Conservation (phyloP, 23 red algal genomes). For the Gracilaria caudata region DNA sequence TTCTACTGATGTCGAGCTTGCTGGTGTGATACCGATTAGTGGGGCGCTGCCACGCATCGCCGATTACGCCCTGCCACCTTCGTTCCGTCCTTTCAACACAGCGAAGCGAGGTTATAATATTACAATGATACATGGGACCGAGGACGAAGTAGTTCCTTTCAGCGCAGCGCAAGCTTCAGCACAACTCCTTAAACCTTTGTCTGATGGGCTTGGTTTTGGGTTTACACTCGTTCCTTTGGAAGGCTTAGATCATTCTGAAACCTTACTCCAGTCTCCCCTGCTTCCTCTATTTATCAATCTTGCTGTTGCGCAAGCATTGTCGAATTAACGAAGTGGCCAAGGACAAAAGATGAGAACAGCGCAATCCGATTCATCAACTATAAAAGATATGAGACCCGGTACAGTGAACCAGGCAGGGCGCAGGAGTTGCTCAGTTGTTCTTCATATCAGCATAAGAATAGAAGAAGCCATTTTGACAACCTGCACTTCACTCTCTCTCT, state of each 20-base stretch:
- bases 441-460: no score
- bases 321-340: no score
- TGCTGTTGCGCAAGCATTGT: slow-evolving; percentile 12
- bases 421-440: no score
- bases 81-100: slow-evolving; percentile 5
- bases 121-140: slow-evolving; percentile 20
- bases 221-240: slow-evolving; percentile 20
- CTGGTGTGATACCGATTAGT: slow-evolving; percentile 23
- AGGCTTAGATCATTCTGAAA: slow-evolving; percentile 16
- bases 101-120: slow-evolving; percentile 6
- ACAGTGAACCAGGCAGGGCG: no score
- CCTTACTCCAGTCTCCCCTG: slow-evolving; percentile 7
- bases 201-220: slow-evolving; percentile 1
- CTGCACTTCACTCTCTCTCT: no score
- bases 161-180: slow-evolving; percentile 7
- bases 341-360: no score
- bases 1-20: slow-evolving; percentile 3
- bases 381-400: no score
- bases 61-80: slow-evolving; percentile 3
- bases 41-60: slow-evolving; percentile 2
- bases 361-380: no score
- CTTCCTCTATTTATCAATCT: neutral
- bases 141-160: slow-evolving; percentile 16
- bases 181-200: neutral
- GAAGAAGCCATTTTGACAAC: no score